Conservation (phyloP, 2,329 filamentous ascomycete genomes). For the Colletotrichum somersetense region DNA sequence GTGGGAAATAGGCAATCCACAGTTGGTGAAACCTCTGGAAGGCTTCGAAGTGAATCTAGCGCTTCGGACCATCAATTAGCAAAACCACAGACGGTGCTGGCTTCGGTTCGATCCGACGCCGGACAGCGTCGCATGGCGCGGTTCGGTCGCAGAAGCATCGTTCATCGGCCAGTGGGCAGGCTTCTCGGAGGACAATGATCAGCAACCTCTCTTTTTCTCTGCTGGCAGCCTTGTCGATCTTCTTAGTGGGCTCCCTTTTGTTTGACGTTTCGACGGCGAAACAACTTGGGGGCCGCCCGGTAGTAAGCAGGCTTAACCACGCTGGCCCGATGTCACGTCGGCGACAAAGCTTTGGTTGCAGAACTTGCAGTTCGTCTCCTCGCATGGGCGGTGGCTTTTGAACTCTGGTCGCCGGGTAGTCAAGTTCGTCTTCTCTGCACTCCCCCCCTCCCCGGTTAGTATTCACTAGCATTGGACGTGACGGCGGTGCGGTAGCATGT, state of each 20-base stretch:
- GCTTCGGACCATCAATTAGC: neutral
- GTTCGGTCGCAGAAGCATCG: conserved; percentile 3
- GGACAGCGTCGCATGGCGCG: conserved; percentile 30
- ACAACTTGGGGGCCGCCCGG: neutral
- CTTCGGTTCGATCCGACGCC: conserved; percentile 19
- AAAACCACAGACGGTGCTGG: neutral
- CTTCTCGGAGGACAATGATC: conserved; percentile 31
- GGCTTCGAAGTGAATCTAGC: conserved; percentile 17
- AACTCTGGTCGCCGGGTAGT: neutral
- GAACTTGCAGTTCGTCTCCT: neutral
- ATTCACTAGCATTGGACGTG: no score
- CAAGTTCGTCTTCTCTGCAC: neutral
- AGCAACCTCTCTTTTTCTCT: neutral
- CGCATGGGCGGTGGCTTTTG: neutral
- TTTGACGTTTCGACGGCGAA: neutral
- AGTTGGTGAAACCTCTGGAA: conserved; percentile 17
- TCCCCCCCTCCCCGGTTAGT: no score
- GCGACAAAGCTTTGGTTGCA: neutral
- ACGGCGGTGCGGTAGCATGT: neutral
- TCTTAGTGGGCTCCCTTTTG: no score
- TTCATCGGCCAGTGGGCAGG: neutral
- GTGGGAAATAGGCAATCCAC: neutral
- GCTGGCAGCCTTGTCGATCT: neutral
- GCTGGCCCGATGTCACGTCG: conserved; percentile 5
- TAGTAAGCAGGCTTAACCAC: neutral